Conservation (phyloP, 805 yeast genomes). For the Candida caryicola region DNA sequence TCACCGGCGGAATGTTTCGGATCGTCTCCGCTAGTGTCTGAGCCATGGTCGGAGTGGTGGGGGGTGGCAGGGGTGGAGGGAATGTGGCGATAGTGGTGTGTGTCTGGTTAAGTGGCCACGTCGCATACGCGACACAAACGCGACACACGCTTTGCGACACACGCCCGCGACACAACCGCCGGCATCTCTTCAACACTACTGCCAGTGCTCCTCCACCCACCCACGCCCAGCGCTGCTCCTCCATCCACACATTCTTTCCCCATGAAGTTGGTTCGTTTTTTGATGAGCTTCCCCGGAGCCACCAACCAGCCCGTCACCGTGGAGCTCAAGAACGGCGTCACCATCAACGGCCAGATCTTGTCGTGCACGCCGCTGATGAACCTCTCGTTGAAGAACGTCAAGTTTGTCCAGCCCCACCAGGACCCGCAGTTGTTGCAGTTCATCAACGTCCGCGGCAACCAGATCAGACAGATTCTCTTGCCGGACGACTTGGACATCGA, state of each 20-base stretch:
- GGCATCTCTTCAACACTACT: too few species aligned
- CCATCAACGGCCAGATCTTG: slow-evolving; percentile 78
- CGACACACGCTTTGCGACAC: too few species aligned
- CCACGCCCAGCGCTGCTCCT: too few species aligned
- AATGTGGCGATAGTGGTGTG: too few species aligned
- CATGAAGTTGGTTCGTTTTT: slow-evolving; percentile 70
- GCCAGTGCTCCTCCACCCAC: too few species aligned
- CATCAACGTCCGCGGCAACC: slow-evolving; percentile 86
- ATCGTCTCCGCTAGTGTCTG: slow-evolving; percentile 17
- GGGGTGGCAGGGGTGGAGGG: too few species aligned
- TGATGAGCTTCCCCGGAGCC: slow-evolving; percentile 66
- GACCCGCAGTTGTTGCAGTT: slow-evolving; percentile 70
- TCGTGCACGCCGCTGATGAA: slow-evolving; percentile 92
- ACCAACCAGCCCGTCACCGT: slow-evolving; percentile 84
- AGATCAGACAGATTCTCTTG: slow-evolving; percentile 74
- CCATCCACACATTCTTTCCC: too few species aligned
- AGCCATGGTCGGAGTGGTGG: neutral
- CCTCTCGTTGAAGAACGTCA: slow-evolving; percentile 74
- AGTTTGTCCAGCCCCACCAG: slow-evolving; percentile 68
- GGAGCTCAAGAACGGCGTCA: slow-evolving; percentile 87
- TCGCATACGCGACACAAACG: too few species aligned
- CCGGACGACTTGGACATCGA: slow-evolving; percentile 86
- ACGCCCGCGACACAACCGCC: too few species aligned
- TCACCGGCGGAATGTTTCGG: slow-evolving; percentile 55
- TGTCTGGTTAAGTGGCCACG: too few species aligned